phyloP scores from a whole-genome alignment of 768 basidiomycete species.

The Saitozyma podzolica region DNA sequence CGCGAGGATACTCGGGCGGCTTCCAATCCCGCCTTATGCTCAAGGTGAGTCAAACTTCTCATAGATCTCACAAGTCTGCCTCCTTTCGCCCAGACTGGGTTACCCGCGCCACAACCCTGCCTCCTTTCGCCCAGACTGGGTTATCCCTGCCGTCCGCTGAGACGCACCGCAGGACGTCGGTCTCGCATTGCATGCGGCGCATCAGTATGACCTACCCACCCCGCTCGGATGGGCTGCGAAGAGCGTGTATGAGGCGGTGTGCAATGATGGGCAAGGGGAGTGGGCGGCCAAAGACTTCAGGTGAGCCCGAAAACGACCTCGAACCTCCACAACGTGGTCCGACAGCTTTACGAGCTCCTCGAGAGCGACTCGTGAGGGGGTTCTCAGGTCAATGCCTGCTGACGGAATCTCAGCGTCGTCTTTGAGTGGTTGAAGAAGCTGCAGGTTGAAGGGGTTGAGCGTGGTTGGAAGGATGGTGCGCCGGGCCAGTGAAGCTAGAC shows the following conservation, averaged over 20 bases:
- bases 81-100: no score
- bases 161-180: slow-evolving; percentile 35
- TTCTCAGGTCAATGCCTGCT: no score
- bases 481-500: slow-evolving; percentile 2
- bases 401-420: slow-evolving; percentile 37
- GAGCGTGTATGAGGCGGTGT: slow-evolving; percentile 43
- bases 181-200: slow-evolving; percentile 40
- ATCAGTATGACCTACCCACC: slow-evolving; percentile 34
- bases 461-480: slow-evolving; percentile 42
- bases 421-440: slow-evolving; percentile 43
- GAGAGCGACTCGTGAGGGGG: no score
- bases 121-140: no score
- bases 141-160: neutral
- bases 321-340: no score
- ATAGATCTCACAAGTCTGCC: no score
- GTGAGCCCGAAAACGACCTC: slow-evolving; percentile 9
- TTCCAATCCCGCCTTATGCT: slow-evolving; percentile 45
- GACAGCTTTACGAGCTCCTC: no score
- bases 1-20: slow-evolving; percentile 32
- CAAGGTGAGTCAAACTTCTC: slow-evolving; percentile 23
- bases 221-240: slow-evolving; percentile 45
- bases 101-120: no score
- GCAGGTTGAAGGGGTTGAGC: slow-evolving; percentile 38
- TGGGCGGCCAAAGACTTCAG: slow-evolving; percentile 44
- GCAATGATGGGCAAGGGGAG: slow-evolving; percentile 26